Base-by-base conservation (phyloP, 768 basidiomycete genomes). In the Rhodotorula diobovata region DNA sequence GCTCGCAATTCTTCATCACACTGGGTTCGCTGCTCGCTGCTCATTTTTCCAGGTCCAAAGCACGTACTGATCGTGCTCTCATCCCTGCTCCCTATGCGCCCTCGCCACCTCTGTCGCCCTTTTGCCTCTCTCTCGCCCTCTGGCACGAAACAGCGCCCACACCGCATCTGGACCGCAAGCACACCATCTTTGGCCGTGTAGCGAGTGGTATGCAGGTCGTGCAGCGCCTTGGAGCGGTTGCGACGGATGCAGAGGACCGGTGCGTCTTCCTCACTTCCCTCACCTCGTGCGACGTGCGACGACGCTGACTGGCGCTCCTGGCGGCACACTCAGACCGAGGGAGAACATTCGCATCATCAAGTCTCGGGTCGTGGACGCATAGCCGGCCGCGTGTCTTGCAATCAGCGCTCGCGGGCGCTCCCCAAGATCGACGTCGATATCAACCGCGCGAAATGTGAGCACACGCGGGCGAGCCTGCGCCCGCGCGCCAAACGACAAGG, bases 261-360 rank as follows among this genome's bases (percentile, higher is more conserved):
- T 90, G 61, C 61, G 89, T 82, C 16, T 37, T 7, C 21, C 43
- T 34, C 15, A 10, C 32, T 41, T 43, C 23, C 30, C 39, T 43
- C 10, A 12, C n/a, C 3, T 15, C 37, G 21, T 14, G 25, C 14
- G 28, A n/a, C 15, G 4, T 6, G 34, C 56, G 55, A 35, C 50
- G 39, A 48, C 59, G 54, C 59, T 67, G 53, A 64, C 37, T n/a
- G n/a, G n/a, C n/a, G n/a, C n/a, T n/a, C n/a, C 4, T 18, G 32
- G 23, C 2, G 43, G 34, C 28, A 0, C 12, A 25, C 41, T 48
- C 75, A 84, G 85, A 60, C 84, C 84, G 43, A 80, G 88, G 75
- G 93, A 97, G 81, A 89, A 92, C 46, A 88, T 97, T 77, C 95
- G 92, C 82, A 92, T 98, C 53, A 84, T 90, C 79, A 94, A 92